Base-by-base conservation (phyloP, 2,329 filamentous ascomycete genomes). In the Colletotrichum agaves region DNA sequence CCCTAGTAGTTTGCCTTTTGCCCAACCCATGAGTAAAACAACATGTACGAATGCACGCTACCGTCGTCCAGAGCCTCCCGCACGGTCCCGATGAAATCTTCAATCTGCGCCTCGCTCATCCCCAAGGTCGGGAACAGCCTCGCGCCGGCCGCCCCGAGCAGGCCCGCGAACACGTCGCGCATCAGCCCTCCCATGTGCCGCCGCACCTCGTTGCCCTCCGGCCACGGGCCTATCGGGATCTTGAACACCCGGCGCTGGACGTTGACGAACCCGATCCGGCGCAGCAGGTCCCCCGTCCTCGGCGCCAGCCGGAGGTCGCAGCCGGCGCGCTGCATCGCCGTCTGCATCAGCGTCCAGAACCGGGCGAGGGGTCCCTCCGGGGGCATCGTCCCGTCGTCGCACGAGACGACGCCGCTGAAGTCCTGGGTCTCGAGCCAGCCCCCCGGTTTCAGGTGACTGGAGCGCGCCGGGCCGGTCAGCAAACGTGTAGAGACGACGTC, bases 371-470 rank as follows among this genome's bases (percentile, higher is more conserved):
- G 47, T 0, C 5, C 17, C 0, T 52, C 23, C 0, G n/a, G 23
- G 10, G 47, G 15, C 47, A 52, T 67, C 6, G 72, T 76, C 31
- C 74, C 69, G 53, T 80, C 78, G 41, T 81, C 79, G 52, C 73
- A 75, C 47, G 77, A 75, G 5, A 79, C 73, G 39, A 76, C 73
- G 43, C 78, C 79, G 35, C 81, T 78, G 15, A 81, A 77, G 21
- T 84, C 82, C 68, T 83, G 82, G 0, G 83, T 72, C 60, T 84
- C 82, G n/a, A 83, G 70, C 78, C 79, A 83, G 0, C 78, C 82
- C 12, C 82, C 82, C 0, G 84, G 81, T 19, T 75, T 79, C 53
- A 82, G 70, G 19, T 62, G 50, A 15, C 59, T n/a, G n/a, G n/a
- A n/a, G n/a, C n/a, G n/a, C n/a, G n/a, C n/a, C n/a, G n/a, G n/a